Evolutionary conservation across 768 basidiomycete species (phyloP), one percentile per base, ranked within the genome.

Genomic region (Agaricus blazei): DNA sequence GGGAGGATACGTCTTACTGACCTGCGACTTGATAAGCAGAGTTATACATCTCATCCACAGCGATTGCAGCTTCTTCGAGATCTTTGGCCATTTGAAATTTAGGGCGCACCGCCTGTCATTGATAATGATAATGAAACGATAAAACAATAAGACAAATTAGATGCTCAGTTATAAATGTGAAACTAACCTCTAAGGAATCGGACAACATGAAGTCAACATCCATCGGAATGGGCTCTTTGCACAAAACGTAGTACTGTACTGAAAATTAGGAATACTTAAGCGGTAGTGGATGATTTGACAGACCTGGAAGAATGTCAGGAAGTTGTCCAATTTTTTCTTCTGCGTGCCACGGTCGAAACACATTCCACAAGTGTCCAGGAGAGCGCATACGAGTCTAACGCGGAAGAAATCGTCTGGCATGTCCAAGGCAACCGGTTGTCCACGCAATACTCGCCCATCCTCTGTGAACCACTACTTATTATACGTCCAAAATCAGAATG

Each of bases 381-480:
- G 75, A 6, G 89, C 89, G 66, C 97, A 98, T 43, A 96, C 83
- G 51, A 99, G 78, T 11, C 97, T 81, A 54, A 98, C 70, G 34
- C 97, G 85, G 81, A 99, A 99, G 70, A 90, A 98, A 67, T 99
- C 97, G 68, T 98, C 92, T 0, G 91, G 90, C 76, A 90, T 87
- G 66, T 99, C 97, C 52, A 97, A 75, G 3, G 84, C 70, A 59
- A 84, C 88, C 4, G 76, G 66, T 59, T 88, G 84, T 47, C 84
- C 82, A 2, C 93, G 96, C 15, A 91, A 66, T 5, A 95, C 95
- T 41, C 94, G 81, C 2, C 91, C 91, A 36, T 98, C 95, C 45
- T 89, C 95, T 98, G 63, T 34, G 37, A 55, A 34, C 38, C 9
- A 57, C 36, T 3, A 27, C 44, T 53, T 41, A 4, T 9, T 3